Conservation (phyloP, 2,329 filamentous ascomycete genomes). For the Grosmannia serpens region DNA sequence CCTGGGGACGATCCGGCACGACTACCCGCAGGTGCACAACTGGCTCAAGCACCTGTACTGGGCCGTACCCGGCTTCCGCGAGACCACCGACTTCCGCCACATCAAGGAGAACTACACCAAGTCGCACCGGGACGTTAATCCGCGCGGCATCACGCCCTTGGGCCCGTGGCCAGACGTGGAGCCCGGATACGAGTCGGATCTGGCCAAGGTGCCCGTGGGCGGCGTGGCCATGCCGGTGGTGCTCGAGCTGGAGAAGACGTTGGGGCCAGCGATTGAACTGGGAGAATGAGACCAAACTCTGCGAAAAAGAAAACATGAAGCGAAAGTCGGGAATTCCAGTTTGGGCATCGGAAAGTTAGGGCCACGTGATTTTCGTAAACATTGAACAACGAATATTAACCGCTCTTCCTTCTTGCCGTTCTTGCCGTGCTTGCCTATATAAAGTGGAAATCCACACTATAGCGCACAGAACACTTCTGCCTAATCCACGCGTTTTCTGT, state of each 20-base stretch:
- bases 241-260: constrained; percentile 19
- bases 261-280: neutral
- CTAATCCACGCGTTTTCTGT: too few relatives aligned
- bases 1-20: constrained; percentile 45
- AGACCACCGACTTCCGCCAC: constrained; percentile 53
- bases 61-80: constrained; percentile 39
- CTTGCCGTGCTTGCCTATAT: too few relatives aligned
- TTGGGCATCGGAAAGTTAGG: too few relatives aligned
- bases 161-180: constrained; percentile 50
- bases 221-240: constrained; percentile 30
- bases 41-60: constrained; percentile 51
- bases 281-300: too few relatives aligned
- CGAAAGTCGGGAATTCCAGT: too few relatives aligned
- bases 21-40: constrained; percentile 48
- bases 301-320: too few relatives aligned
- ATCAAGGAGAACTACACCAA: constrained; percentile 57
- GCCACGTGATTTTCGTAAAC: too few relatives aligned
- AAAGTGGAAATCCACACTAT: too few relatives aligned
- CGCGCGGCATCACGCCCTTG: constrained; percentile 48
- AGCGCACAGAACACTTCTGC: too few relatives aligned
- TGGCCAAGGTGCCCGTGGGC: constrained; percentile 34
- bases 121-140: constrained; percentile 48
- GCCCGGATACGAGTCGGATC: constrained; percentile 35
- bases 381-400: too few relatives aligned
- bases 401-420: too few relatives aligned